Evolutionary conservation across 345 rosid species (phyloP).

Genomic region (Brassica cretica): DNA sequence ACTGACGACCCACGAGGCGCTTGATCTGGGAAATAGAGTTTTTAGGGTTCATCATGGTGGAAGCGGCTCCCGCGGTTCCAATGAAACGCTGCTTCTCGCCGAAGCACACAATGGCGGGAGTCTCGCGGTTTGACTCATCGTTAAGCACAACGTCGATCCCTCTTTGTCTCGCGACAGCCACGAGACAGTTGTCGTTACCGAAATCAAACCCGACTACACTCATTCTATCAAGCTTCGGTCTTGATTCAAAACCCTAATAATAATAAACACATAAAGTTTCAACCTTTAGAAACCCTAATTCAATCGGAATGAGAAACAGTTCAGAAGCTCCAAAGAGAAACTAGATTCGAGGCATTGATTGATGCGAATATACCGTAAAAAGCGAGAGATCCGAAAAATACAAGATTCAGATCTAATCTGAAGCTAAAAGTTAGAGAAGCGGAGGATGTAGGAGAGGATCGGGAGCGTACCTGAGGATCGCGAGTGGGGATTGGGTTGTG

Average conservation of each 20-base stretch:
- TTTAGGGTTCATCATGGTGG: conserved; percentile 91
- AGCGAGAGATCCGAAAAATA: conserved; percentile 2
- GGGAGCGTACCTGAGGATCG: conserved; percentile 40
- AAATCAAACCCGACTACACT: conserved; percentile 98
- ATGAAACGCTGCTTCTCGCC: conserved; percentile 96
- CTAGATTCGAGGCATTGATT: conserved; percentile 31
- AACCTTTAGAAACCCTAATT: neutral
- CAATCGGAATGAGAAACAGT: neutral
- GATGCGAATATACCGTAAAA: neutral
- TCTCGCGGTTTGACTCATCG: conserved; percentile 97
- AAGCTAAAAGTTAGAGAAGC: neutral
- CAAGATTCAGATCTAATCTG: conserved; percentile 32
- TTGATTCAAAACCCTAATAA: neutral
- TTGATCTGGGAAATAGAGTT: conserved; percentile 89
- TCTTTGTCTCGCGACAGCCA: conserved; percentile 98
- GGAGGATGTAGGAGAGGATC: neutral
- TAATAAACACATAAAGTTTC: neutral
- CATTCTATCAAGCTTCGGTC: conserved; percentile 48
- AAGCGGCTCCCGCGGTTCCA: conserved; percentile 98
- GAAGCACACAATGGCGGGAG: conserved; percentile 91
- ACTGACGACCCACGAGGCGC: conserved; percentile 74
- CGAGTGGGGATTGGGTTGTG: conserved; percentile 20
- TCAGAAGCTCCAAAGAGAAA: neutral
- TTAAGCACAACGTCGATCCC: conserved; percentile 98
- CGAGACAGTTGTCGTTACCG: conserved; percentile 93